A percentile compares a stretch with the other conserved stretches of the same genome.
phyloP scores from a whole-genome alignment of 352 stramenopile genomes.

The Phytophthora europaea region DNA sequence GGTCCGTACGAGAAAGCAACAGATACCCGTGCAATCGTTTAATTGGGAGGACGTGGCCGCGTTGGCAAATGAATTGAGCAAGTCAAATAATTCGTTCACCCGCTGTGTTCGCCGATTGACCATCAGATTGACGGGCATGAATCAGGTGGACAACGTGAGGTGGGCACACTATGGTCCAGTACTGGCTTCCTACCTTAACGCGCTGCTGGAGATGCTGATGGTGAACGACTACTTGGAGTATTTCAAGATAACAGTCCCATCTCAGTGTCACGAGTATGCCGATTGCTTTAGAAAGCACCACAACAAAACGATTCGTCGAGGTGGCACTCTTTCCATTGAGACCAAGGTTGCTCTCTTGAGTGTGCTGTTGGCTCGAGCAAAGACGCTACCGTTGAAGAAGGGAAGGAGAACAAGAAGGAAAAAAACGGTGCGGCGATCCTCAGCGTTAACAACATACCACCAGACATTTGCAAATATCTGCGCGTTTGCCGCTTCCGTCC shows the following conservation, averaged over 20 bases:
- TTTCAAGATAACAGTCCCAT: not conserved
- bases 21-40: no score
- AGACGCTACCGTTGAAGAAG: not conserved
- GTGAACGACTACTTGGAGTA: slow-evolving; percentile 2
- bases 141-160: not conserved
- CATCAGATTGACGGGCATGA: not conserved
- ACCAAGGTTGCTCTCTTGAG: slow-evolving; percentile 1
- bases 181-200: not conserved
- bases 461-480: not conserved
- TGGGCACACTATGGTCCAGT: not conserved
- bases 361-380: not conserved
- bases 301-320: slow-evolving; percentile 3
- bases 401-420: not conserved
- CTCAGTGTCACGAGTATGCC: slow-evolving; percentile 1
- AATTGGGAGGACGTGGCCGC: not conserved
- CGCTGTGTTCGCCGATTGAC: not conserved
- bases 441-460: not conserved
- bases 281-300: not conserved
- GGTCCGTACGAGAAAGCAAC: not conserved
- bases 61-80: not conserved
- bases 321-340: not conserved
- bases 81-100: not conserved
- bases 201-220: not conserved
- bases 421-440: not conserved
- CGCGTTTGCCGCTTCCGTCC: not conserved